Evolutionary conservation across 352 stramenopile genomes (phyloP).

Genomic region (Pythium monospermum): DNA sequence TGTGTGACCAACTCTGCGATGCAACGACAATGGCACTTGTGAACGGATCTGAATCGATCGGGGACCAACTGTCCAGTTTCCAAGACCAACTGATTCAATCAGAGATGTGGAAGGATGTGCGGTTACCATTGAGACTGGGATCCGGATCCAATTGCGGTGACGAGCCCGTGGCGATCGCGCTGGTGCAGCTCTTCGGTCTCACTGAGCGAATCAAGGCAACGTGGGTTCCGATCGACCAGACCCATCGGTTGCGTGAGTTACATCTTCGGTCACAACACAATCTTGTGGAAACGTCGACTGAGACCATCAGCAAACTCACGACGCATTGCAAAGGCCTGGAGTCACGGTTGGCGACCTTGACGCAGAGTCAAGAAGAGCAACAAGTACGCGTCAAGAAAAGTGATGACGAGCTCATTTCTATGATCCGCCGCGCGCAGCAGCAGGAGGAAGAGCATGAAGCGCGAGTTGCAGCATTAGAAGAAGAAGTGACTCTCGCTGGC

Average conservation of each 20-base stretch:
- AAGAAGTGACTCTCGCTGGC: background rate
- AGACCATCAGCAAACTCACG: slow-evolving; percentile 8
- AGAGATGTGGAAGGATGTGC: slow-evolving; percentile 21
- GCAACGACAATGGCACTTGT: slow-evolving; percentile 21
- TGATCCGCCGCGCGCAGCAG: background rate
- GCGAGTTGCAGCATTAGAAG: background rate
- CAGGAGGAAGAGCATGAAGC: background rate
- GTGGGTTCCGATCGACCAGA: slow-evolving; percentile 42
- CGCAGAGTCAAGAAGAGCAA: background rate
- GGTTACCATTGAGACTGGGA: background rate
- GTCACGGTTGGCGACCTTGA: background rate
- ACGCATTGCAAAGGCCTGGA: slow-evolving; percentile 3
- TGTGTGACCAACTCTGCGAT: slow-evolving; percentile 47
- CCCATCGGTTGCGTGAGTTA: slow-evolving; percentile 37
- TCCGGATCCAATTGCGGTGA: background rate
- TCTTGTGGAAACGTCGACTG: slow-evolving; percentile 5
- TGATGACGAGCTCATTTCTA: background rate
- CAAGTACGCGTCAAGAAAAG: background rate
- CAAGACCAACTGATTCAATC: slow-evolving; percentile 27
- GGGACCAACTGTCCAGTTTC: slow-evolving; percentile 42
- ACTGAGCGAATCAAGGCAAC: slow-evolving; percentile 44
- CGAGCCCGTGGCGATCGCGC: slow-evolving; percentile 6
- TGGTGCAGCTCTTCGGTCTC: slow-evolving; percentile 37
- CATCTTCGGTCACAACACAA: slow-evolving; percentile 17
- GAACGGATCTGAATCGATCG: slow-evolving; percentile 26